Percentiles rank a stretch among this genome's conserved stretches.
Conservation (phyloP, 179 eudicot species). For the Corrigiola litoralis region DNA sequence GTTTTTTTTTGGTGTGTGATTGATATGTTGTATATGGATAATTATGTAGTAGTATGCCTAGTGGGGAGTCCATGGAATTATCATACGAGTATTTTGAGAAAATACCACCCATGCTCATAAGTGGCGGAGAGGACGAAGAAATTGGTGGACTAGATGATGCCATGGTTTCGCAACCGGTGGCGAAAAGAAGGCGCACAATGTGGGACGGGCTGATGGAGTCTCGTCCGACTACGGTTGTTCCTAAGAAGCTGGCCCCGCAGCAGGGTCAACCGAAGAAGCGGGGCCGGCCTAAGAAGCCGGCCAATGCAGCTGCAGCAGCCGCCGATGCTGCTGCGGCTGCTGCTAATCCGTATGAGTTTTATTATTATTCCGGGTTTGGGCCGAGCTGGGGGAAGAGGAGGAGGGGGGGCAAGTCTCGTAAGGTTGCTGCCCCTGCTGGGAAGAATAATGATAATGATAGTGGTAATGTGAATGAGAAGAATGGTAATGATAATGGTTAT, state of each 20-base stretch:
- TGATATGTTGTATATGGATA: neutral
- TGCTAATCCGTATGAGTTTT: constrained; percentile 42
- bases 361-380: constrained; percentile 79
- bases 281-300: constrained; percentile 35
- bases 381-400: constrained; percentile 66
- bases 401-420: constrained; percentile 21
- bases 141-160: constrained; percentile 18
- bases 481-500: neutral
- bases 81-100: constrained; percentile 19
- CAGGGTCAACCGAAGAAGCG: constrained; percentile 22
- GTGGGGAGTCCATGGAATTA: constrained; percentile 35
- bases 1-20: neutral
- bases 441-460: neutral
- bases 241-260: neutral
- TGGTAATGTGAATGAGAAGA: neutral
- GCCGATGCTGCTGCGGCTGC: neutral
- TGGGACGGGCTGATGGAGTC: constrained; percentile 14
- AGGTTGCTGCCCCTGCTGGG: neutral
- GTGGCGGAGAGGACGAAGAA: neutral
- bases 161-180: neutral
- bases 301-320: neutral
- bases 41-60: neutral
- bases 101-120: neutral
- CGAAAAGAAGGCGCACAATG: constrained; percentile 19
- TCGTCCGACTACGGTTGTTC: neutral